phyloP scores from a whole-genome alignment of 148 eudicot genomes.

The Talinum fruticosum region DNA sequence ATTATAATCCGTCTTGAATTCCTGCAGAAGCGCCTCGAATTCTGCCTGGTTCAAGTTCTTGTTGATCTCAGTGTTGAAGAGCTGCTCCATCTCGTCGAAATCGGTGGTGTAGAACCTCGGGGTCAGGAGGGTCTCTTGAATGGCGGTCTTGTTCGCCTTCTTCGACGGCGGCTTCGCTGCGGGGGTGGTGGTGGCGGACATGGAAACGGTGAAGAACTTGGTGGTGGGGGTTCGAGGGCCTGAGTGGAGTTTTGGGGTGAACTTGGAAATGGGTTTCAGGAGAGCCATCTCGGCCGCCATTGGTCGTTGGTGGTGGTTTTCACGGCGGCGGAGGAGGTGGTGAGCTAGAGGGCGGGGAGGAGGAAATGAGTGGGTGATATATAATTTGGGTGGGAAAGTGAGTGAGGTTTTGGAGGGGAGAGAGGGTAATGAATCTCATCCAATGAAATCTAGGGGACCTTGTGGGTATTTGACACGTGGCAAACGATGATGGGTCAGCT shows the following conservation, averaged over 20 bases:
- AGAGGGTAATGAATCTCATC: conserved; percentile 55
- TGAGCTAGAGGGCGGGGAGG: not conserved
- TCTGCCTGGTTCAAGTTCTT: conserved; percentile 77
- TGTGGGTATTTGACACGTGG: conserved; percentile 56
- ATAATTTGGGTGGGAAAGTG: conserved; percentile 10
- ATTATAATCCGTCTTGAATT: conserved; percentile 95
- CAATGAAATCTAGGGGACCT: conserved; percentile 49
- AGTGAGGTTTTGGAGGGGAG: conserved; percentile 17
- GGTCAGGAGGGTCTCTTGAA: conserved; percentile 68
- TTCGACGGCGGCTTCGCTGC: conserved; percentile 31
- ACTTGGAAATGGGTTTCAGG: conserved; percentile 65
- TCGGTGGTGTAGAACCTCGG: conserved; percentile 95
- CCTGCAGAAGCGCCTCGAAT: conserved; percentile 81
- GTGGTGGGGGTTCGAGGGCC: conserved; percentile 19
- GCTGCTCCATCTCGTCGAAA: conserved; percentile 92
- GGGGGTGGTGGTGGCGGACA: conserved; percentile 38
- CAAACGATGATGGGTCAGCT: conserved; percentile 30
- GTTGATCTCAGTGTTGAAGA: conserved; percentile 83
- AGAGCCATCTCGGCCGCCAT: conserved; percentile 78
- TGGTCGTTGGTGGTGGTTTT: not conserved
- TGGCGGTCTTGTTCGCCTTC: conserved; percentile 52
- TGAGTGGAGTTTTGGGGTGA: conserved; percentile 35
- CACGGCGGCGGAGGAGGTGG: conserved; percentile 10
- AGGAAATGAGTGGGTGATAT: not conserved
- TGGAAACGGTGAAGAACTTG: conserved; percentile 39